Percentiles rank a stretch among this genome's conserved stretches.
Conservation (phyloP, 768 basidiomycete genomes). For the Tephrocybe sp. region DNA sequence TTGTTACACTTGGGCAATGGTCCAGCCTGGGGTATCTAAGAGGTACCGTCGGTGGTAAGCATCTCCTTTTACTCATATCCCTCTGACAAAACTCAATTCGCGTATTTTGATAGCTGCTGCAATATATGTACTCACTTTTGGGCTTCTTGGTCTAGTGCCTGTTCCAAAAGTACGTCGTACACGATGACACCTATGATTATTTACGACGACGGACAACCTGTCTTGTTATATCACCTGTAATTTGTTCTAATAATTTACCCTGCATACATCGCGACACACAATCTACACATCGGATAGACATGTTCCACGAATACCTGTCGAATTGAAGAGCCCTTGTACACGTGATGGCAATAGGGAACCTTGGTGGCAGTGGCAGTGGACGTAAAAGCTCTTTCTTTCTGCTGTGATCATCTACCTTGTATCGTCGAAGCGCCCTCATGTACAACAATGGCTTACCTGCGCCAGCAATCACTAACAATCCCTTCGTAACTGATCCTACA, state of each 20-base stretch:
- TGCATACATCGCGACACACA: neutral
- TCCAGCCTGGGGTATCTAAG: conserved; percentile 61
- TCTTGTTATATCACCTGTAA: conserved; percentile 6
- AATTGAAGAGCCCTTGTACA: too few species aligned
- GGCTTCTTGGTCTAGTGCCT: conserved; percentile 72
- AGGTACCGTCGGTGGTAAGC: conserved; percentile 62
- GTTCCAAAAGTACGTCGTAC: conserved; percentile 47
- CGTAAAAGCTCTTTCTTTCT: conserved; percentile 2
- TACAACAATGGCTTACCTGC: conserved; percentile 41
- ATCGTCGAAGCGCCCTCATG: conserved; percentile 23
- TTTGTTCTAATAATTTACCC: conserved; percentile 1
- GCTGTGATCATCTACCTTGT: neutral
- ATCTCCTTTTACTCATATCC: neutral
- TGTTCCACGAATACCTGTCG: neutral
- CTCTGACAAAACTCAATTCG: neutral
- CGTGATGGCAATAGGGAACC: too few species aligned
- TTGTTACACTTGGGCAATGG: conserved; percentile 64
- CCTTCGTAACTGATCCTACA: conserved; percentile 57
- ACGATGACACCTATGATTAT: conserved; percentile 10
- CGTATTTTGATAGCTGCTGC: conserved; percentile 49
- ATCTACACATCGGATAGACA: conserved; percentile 4
- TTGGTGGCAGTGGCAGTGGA: too few species aligned
- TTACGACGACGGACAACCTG: conserved; percentile 5
- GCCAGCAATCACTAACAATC: conserved; percentile 57
- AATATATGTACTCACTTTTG: conserved; percentile 67